Base-by-base conservation (phyloP, 2,329 filamentous ascomycete genomes). In the Xylariaceae sp. region DNA sequence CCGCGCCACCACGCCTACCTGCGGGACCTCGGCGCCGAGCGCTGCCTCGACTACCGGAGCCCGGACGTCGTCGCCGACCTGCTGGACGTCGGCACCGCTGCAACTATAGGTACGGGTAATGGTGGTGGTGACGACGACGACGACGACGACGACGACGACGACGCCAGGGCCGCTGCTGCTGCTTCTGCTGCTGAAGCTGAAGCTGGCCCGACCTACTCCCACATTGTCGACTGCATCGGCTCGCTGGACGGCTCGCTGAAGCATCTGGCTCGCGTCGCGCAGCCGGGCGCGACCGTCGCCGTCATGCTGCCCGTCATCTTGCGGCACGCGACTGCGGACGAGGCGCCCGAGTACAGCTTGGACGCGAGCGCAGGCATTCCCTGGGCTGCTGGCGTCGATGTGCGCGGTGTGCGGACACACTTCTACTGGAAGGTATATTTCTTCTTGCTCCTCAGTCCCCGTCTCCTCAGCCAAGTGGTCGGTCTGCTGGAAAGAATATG, bases 231-330 rank as follows among this genome's bases (percentile, higher is more conserved):
- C 52, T 77, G 72, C 50, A 75, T 77, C 35, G 69, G 69, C 2
- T 68, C 64, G 3, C 51, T 65, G 22, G 46, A 58, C 2, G 67
- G 67, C 0, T 68, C 65, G 5, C 42, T 77, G 5, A 45, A 46
- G 19, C 72, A 67, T 3, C 55, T 80, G 21, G 60, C 64, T 5
- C 62, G 62, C 42, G 57, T 81, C 16, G 72, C 70, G 0, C 54
- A 62, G 37, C 50, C 33, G 2, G 71, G 71, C 0, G 55, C 62
- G 4, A 71, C 55, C 16, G 71, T 80, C 0, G 77, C 75, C 0
- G 55, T 79, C 12, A 64, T 81, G 55, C 52, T 82, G 5, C 77
- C 77, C 0, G 66, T 80, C 12, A 73, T 80, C 36, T 43, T 76
- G 28, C 63, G 55, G 27, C 68, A 77, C 39, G 65, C 74, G 0